Percentiles rank a stretch among this genome's conserved stretches.
phyloP scores from a whole-genome alignment of 78 protist genomes.

The Chrysochromulina tobinii region DNA sequence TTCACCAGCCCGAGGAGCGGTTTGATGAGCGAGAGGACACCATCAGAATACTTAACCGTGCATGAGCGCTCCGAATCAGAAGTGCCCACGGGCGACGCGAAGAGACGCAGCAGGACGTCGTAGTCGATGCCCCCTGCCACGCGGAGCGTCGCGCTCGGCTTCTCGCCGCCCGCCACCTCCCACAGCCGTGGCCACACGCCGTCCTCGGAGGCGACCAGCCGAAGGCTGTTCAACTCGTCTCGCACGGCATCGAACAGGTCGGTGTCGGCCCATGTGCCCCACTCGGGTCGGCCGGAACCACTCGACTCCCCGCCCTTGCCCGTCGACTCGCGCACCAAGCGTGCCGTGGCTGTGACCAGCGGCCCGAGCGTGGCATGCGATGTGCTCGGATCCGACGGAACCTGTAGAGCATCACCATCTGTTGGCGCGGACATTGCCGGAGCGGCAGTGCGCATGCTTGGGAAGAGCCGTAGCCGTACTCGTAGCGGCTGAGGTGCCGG shows the following conservation, averaged over 20 bases:
- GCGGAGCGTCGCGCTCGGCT: background rate
- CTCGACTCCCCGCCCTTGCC: slow-evolving; percentile 28
- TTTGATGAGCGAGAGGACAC: background rate
- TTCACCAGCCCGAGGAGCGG: slow-evolving; percentile 3
- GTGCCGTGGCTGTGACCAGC: no score
- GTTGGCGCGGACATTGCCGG: no score
- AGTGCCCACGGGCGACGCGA: background rate
- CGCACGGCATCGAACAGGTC: background rate
- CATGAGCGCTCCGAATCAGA: background rate
- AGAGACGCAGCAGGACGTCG: background rate
- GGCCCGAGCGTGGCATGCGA: no score
- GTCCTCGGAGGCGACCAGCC: background rate
- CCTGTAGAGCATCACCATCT: no score
- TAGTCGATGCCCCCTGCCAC: background rate
- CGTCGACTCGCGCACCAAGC: background rate
- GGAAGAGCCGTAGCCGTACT: no score
- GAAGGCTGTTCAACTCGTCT: background rate
- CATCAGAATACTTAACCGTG: background rate
- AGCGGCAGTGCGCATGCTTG: no score
- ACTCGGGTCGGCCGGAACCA: slow-evolving; percentile 17
- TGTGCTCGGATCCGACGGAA: no score
- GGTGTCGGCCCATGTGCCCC: slow-evolving; percentile 3
- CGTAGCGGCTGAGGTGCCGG: no score
- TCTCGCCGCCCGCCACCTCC: background rate
- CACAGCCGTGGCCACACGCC: background rate